These are phyloP conservation scores for Eremothecium gossypii DNA, from an alignment of 1,139 yeast species.

Conservation along the genomic window DNA sequence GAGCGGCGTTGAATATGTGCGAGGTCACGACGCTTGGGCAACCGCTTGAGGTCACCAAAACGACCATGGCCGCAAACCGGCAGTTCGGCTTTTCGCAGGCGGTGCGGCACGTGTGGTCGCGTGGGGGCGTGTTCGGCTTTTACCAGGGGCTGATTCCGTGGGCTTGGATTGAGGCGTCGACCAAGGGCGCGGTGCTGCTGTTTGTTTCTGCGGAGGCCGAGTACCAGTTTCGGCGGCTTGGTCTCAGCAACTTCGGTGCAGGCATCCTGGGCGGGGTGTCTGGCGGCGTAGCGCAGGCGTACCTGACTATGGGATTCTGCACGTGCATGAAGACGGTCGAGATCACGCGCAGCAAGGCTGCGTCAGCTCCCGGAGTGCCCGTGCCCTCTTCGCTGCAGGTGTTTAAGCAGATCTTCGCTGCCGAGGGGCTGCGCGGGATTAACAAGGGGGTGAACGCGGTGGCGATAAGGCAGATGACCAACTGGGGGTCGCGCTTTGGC, in stretches of 20 bases:
- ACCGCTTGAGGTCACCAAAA: slow-evolving; percentile 89
- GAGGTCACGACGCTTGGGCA: slow-evolving; percentile 95
- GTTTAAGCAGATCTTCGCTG: slow-evolving; percentile 69
- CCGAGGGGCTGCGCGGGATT: slow-evolving; percentile 88
- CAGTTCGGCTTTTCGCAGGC: slow-evolving; percentile 59
- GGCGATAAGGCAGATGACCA: slow-evolving; percentile 95
- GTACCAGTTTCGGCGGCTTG: slow-evolving; percentile 56
- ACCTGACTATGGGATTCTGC: slow-evolving; percentile 93
- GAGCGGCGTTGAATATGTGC: slow-evolving; percentile 87
- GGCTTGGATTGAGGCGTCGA: slow-evolving; percentile 99
- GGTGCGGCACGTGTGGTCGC: slow-evolving; percentile 69
- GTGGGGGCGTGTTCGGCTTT: slow-evolving; percentile 88
- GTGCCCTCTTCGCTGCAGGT: slow-evolving; percentile 79
- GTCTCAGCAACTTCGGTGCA: slow-evolving; percentile 62
- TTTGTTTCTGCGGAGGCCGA: slow-evolving; percentile 92
- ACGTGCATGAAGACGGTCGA: slow-evolving; percentile 98
- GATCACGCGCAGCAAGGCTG: slow-evolving; percentile 82
- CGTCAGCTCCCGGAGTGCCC: slow-evolving; percentile 50
- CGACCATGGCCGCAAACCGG: slow-evolving; percentile 98
- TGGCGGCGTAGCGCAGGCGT: slow-evolving; percentile 91
- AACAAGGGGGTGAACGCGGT: slow-evolving; percentile 99
- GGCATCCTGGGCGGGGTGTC: slow-evolving; percentile 94
- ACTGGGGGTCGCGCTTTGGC: slow-evolving; percentile 98
- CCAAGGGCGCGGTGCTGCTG: slow-evolving; percentile 94
- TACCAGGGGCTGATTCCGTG: slow-evolving; percentile 97